Evolutionary conservation across 331 rosid species (phyloP), one percentile per base, ranked within the genome.

Genomic region (Telfairia occidentalis): DNA sequence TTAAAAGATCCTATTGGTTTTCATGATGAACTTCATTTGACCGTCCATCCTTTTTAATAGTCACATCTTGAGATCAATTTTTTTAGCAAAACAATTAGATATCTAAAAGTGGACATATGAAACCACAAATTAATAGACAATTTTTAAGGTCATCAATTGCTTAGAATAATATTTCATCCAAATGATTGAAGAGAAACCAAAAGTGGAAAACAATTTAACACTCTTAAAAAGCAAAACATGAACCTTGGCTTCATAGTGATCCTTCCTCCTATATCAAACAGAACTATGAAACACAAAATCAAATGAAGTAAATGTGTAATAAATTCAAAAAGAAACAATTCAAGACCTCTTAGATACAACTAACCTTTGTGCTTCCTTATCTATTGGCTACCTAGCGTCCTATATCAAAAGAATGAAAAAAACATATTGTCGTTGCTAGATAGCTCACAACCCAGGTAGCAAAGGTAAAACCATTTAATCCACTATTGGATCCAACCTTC

Each of bases 231-330:
- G 73, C 34, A 77, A 84, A 71, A 71, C 81, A 78, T 79, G 58
- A 76, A 95, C 98, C 98, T 91, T 90, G 3, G 96, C 96, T 57
- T n/a, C n/a, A n/a, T n/a, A n/a, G n/a, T n/a, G n/a, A n/a, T n/a
- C n/a, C n/a, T n/a, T n/a, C n/a, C n/a, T n/a, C n/a, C n/a, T n/a
- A n/a, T n/a, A n/a, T n/a, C n/a, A n/a, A n/a, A n/a, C n/a, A n/a
- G n/a, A n/a, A n/a, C n/a, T n/a, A n/a, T n/a, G n/a, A n/a, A n/a
- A n/a, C n/a, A n/a, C n/a, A n/a, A n/a, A n/a, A n/a, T n/a, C n/a
- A n/a, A n/a, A n/a, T n/a, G n/a, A n/a, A n/a, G n/a, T n/a, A n/a
- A n/a, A n/a, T n/a, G n/a, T n/a, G n/a, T n/a, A n/a, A n/a, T n/a
- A n/a, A n/a, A n/a, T n/a, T n/a, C n/a, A n/a, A n/a, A n/a, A n/a